Conservation (phyloP, 148 eudicot species). For the Vaccinium myrtillus region DNA sequence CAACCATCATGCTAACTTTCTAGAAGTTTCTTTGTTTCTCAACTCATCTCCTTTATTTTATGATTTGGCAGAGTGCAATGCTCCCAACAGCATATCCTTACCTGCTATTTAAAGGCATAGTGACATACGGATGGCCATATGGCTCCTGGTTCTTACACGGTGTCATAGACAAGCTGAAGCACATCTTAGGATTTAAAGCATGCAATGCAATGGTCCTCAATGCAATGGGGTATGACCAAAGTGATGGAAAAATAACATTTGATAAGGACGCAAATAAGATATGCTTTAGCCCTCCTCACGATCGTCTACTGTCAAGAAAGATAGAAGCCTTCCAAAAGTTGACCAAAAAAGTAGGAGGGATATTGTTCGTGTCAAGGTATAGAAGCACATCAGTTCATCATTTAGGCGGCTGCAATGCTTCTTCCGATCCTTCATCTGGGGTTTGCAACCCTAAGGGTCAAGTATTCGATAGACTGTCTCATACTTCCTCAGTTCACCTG, state of each 20-base stretch:
- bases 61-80: conserved; percentile 35
- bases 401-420: conserved; percentile 41
- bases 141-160: conserved; percentile 25
- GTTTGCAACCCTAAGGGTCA: conserved; percentile 37
- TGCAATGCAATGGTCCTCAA: conserved; percentile 36
- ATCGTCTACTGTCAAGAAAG: conserved; percentile 28
- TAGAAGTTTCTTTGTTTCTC: no score
- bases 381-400: conserved; percentile 41
- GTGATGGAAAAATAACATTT: conserved; percentile 30
- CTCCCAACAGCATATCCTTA: conserved; percentile 31
- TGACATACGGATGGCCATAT: conserved; percentile 32
- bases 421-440: conserved; percentile 29
- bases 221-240: conserved; percentile 38
- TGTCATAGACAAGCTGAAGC: conserved; percentile 26
- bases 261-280: conserved; percentile 23
- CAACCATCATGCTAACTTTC: background rate
- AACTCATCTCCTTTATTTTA: background rate
- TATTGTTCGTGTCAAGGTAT: conserved; percentile 30
- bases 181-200: background rate
- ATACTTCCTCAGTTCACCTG: conserved; percentile 12
- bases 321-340: conserved; percentile 32
- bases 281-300: conserved; percentile 28
- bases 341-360: conserved; percentile 35
- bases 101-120: conserved; percentile 31
- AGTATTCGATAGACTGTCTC: conserved; percentile 26